Conservation (phyloP, 192 early-diverging fungal species). For the Backusella luteola region DNA sequence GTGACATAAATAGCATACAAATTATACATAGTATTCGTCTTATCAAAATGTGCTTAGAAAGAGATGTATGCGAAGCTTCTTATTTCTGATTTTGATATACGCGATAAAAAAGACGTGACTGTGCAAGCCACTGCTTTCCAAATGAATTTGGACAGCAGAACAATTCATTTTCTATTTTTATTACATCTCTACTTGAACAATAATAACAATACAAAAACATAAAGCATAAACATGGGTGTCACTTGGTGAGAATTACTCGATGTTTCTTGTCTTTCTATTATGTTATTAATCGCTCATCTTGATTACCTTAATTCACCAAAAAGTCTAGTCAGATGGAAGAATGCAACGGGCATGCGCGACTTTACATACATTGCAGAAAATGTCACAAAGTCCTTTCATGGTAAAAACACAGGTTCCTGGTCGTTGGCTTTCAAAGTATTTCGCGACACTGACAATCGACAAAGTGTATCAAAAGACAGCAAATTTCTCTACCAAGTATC, state of each 20-base stretch:
- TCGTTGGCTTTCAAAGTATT: constrained; percentile 37
- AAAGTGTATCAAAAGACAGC: constrained; percentile 24
- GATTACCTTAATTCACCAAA: not conserved
- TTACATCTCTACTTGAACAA: too few relatives aligned
- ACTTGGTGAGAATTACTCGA: constrained; percentile 20
- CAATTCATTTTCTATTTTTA: not conserved
- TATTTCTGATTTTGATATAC: too few relatives aligned
- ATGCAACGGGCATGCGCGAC: constrained; percentile 43
- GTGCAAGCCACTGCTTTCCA: not conserved
- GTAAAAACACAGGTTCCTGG: constrained; percentile 39
- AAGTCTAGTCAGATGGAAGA: constrained; percentile 42
- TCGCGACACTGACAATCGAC: constrained; percentile 24
- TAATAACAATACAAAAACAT: not conserved
- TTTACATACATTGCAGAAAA: constrained; percentile 36
- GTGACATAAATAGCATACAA: not conserved
- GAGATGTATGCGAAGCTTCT: too few relatives aligned
- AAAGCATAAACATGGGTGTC: constrained; percentile 20
- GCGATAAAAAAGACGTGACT: not conserved
- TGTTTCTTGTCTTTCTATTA: not conserved
- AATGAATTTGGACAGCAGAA: not conserved
- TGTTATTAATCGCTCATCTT: not conserved
- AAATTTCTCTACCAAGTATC: constrained; percentile 36
- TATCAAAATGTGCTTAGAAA: too few relatives aligned
- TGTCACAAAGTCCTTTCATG: constrained; percentile 39
- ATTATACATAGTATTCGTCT: too few relatives aligned